Base-by-base conservation (phyloP, 768 basidiomycete genomes). In the Kwoniella europaea region DNA sequence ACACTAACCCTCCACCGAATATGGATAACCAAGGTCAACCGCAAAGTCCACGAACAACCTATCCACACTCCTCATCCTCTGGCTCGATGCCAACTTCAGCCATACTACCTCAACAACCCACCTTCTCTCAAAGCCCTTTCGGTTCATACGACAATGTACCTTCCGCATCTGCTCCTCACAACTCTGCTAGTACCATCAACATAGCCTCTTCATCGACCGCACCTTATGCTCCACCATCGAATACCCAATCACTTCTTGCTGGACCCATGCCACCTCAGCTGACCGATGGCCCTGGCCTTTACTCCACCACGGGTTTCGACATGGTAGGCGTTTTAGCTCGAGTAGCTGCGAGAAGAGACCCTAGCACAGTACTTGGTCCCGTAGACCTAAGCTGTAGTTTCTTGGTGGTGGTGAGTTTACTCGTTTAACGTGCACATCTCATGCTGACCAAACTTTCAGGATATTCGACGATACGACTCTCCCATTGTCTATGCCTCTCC, bases 331-430 rank as follows among this genome's bases (percentile, higher is more conserved):
- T 97, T 55, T 87, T 98, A 29, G 87, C 91, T 10, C 88, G 92
- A 9, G 90, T 98, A 9, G 90, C 88, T 6, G 87, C 86, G 16
- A 88, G 95, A 6, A 89, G 89, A 0, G 88, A 91, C 76, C 92
- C 93, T 1, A 88, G 86, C 68, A 87, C 98, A 54, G 84, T 86
- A 10, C 88, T 98, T 18, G 96, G 97, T 16, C 93, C 96, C 0
- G 92, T 98, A 35, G 96, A 99, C 83, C 86, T 94, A 70, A 91
- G 91, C 6, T 95, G 93, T 81, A 89, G 91, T n/a, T 99, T 98
- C 83, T 88, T 92, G 76, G 91, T 99, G 52, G 90, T 90, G 55
- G 81, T 80, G 55, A 73, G 81, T 78, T 35, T 6, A 35, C 5
- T 35, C 7, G 35, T 22, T n/a, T n/a, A 4, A 16, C 18, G 60